phyloP scores from a whole-genome alignment of 345 rosid genomes.

The Firmiana major region DNA sequence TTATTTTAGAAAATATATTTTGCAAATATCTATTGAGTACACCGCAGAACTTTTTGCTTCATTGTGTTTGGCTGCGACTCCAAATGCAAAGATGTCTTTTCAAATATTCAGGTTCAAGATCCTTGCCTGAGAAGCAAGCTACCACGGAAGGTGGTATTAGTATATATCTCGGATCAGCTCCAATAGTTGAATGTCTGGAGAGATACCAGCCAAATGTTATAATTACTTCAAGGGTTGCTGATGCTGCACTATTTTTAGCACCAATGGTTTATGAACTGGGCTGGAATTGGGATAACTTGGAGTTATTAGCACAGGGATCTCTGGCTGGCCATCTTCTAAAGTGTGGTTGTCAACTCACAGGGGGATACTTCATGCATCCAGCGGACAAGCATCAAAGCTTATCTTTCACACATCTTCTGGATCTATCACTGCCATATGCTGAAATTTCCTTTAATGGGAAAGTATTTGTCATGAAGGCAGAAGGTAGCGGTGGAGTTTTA shows the following conservation, averaged over 20 bases:
- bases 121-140: constrained; percentile 28
- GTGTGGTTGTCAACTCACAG: constrained; percentile 98
- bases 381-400: constrained; percentile 70
- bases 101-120: constrained; percentile 37
- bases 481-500: constrained; percentile 75
- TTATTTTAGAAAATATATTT: background rate
- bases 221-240: constrained; percentile 83
- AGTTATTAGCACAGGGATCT: constrained; percentile 79
- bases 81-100: background rate
- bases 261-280: constrained; percentile 97
- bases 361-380: constrained; percentile 99
- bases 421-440: constrained; percentile 85
- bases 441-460: constrained; percentile 63
- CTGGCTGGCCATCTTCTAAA: constrained; percentile 90
- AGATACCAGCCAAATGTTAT: constrained; percentile 76
- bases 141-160: constrained; percentile 53
- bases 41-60: background rate
- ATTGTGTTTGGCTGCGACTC: background rate
- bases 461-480: constrained; percentile 59
- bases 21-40: too few species aligned
- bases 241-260: constrained; percentile 85
- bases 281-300: constrained; percentile 87
- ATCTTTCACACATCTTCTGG: constrained; percentile 51
- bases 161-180: constrained; percentile 94
- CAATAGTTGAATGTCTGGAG: constrained; percentile 86